Evolutionary conservation across 2,329 filamentous ascomycete genomes (phyloP).

Genomic region (Aureobasidium melanogenum): DNA sequence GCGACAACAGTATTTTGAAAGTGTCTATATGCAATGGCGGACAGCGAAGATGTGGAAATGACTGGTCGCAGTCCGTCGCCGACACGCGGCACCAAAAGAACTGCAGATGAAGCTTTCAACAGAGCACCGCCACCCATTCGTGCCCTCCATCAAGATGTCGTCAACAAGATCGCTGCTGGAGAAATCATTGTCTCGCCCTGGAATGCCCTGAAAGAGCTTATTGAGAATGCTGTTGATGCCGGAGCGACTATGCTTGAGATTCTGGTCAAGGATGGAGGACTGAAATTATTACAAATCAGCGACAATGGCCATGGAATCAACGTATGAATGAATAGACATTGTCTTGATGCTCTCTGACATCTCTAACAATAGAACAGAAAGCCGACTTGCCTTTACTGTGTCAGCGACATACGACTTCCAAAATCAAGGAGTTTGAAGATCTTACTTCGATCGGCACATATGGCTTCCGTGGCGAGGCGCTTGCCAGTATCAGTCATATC

Average conservation of each 20-base stretch:
- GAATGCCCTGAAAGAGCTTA: slow-evolving; percentile 89
- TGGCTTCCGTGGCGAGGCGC: slow-evolving; percentile 91
- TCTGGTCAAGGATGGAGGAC: slow-evolving; percentile 84
- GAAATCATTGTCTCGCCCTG: slow-evolving; percentile 98
- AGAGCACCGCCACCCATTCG: slow-evolving; percentile 37
- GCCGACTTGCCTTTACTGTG: slow-evolving; percentile 88
- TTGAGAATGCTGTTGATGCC: slow-evolving; percentile 97
- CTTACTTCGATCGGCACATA: slow-evolving; percentile 85
- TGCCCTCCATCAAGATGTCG: slow-evolving; percentile 83
- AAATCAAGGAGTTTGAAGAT: slow-evolving; percentile 89
- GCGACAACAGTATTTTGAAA: background rate
- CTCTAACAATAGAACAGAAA: slow-evolving; percentile 47
- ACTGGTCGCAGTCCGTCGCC: slow-evolving; percentile 15
- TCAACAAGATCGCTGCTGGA: slow-evolving; percentile 97
- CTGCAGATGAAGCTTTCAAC: slow-evolving; percentile 19
- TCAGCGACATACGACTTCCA: slow-evolving; percentile 94
- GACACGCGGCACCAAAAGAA: slow-evolving; percentile 26
- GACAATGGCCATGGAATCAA: slow-evolving; percentile 96
- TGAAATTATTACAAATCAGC: slow-evolving; percentile 92
- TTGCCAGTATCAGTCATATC: slow-evolving; percentile 97
- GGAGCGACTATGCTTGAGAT: slow-evolving; percentile 87
- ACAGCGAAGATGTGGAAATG: background rate
- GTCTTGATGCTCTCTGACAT: background rate
- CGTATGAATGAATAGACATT: slow-evolving; percentile 41
- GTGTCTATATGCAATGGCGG: background rate